Conservation (phyloP, 2,329 filamentous ascomycete genomes). For the Cadophora sp. region DNA sequence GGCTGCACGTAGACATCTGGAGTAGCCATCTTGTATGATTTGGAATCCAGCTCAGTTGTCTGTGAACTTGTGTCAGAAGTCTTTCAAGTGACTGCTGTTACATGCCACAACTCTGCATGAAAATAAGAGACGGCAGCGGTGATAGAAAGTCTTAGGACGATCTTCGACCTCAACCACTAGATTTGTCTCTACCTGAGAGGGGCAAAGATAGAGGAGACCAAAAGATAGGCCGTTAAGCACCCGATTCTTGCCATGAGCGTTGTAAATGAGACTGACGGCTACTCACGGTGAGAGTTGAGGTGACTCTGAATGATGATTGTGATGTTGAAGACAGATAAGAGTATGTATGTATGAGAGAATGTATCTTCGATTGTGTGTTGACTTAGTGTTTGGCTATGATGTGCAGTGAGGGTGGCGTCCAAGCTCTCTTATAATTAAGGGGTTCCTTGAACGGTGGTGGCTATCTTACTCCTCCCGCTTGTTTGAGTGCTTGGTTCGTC, state of each 20-base stretch:
- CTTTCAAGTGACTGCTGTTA: neutral
- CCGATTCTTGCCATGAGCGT: too few relatives aligned
- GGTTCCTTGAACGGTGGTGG: neutral
- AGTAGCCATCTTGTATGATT: slow-evolving; percentile 38
- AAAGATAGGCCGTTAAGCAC: too few relatives aligned
- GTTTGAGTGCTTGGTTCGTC: slow-evolving; percentile 18
- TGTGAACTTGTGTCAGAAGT: neutral
- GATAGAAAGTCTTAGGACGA: neutral
- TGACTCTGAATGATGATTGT: neutral
- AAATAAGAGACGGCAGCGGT: neutral
- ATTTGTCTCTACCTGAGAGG: neutral
- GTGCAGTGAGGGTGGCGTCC: slow-evolving; percentile 12
- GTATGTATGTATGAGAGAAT: slow-evolving; percentile 2
- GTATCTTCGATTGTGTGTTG: neutral
- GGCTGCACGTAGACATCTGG: slow-evolving; percentile 36
- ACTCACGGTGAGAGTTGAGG: neutral
- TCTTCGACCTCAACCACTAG: neutral
- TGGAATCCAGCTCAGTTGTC: neutral
- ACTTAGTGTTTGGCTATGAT: neutral
- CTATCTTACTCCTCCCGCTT: slow-evolving; percentile 11
- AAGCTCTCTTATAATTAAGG: slow-evolving; percentile 21
- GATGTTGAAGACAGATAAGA: neutral
- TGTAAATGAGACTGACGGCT: neutral
- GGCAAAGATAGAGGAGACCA: neutral
- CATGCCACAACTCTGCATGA: neutral